phyloP scores from a whole-genome alignment of 2,329 filamentous ascomycete genomes.

The Sporothrix euskadiensis region DNA sequence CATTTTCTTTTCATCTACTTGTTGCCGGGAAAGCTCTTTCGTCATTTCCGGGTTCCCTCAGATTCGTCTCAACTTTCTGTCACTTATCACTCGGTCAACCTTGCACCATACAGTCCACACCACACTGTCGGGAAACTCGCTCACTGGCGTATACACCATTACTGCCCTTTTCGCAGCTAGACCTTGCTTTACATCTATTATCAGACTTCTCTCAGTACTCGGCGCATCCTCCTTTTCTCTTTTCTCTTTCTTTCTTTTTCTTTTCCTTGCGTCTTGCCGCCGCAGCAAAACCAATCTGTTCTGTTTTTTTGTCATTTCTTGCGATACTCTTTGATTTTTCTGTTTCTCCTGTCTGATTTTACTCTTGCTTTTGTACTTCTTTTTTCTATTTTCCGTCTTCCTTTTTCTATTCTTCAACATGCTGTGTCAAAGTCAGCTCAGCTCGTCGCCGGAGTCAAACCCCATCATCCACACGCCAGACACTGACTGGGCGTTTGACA shows the following conservation, averaged over 20 bases:
- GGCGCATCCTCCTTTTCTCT: neutral
- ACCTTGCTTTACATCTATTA: neutral
- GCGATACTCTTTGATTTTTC: neutral
- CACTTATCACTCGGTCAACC: slow-evolving; percentile 16
- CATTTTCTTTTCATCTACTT: neutral
- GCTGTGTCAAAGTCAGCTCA: neutral
- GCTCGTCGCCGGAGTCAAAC: neutral
- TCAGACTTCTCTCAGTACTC: neutral
- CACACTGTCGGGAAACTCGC: neutral
- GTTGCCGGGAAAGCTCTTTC: neutral
- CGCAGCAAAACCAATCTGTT: neutral
- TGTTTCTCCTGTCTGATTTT: neutral
- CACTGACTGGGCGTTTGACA: neutral
- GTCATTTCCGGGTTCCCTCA: neutral
- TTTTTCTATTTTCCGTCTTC: neutral
- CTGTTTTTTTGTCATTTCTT: neutral
- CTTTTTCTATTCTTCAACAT: neutral
- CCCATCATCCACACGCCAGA: slow-evolving; percentile 1
- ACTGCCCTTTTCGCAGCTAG: neutral
- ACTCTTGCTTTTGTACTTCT: neutral
- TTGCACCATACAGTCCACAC: neutral
- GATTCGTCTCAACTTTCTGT: slow-evolving; percentile 1
- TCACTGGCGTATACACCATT: neutral
- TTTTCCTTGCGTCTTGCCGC: neutral
- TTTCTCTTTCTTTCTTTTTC: neutral